These are phyloP conservation scores for Picea glauca DNA, from an alignment of 75 land plant species.

Conservation along the genomic window DNA sequence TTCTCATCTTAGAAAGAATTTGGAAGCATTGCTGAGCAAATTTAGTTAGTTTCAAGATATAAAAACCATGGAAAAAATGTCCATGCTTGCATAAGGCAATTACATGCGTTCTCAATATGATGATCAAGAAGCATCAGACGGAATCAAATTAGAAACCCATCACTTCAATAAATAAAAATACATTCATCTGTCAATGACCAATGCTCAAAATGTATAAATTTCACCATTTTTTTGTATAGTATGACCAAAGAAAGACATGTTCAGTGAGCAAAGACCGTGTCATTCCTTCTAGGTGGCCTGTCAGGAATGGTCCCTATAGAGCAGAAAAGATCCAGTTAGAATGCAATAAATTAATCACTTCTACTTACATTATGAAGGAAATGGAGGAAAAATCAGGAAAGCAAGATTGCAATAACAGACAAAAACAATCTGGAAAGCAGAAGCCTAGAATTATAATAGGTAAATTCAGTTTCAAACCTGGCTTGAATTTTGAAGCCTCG, in stretches of 20 bases:
- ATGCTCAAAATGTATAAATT: neutral
- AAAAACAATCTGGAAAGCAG: too few species aligned
- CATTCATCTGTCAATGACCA: neutral
- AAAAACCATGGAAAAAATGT: too few species aligned
- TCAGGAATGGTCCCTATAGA: constrained; percentile 6
- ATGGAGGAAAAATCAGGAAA: too few species aligned
- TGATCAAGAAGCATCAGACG: neutral
- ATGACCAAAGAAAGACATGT: neutral
- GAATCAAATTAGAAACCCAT: neutral
- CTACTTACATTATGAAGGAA: too few species aligned
- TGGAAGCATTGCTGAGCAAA: too few species aligned
- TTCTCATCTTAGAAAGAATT: too few species aligned
- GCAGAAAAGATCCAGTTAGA: neutral
- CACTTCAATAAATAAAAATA: neutral
- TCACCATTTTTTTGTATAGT: neutral
- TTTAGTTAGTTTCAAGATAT: too few species aligned
- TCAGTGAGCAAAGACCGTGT: constrained; percentile 9
- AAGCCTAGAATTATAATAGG: too few species aligned
- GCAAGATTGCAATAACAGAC: too few species aligned
- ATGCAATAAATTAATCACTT: too few species aligned
- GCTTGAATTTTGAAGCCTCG: constrained; percentile 96
- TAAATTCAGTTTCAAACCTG: constrained; percentile 42
- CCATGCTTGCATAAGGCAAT: neutral
- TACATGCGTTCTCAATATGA: neutral
- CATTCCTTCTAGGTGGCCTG: constrained; percentile 14